Evolutionary conservation across 2,329 filamentous ascomycete species (phyloP), one percentile per base, ranked within the genome.

Genomic region (Ampelomyces quisqualis): DNA sequence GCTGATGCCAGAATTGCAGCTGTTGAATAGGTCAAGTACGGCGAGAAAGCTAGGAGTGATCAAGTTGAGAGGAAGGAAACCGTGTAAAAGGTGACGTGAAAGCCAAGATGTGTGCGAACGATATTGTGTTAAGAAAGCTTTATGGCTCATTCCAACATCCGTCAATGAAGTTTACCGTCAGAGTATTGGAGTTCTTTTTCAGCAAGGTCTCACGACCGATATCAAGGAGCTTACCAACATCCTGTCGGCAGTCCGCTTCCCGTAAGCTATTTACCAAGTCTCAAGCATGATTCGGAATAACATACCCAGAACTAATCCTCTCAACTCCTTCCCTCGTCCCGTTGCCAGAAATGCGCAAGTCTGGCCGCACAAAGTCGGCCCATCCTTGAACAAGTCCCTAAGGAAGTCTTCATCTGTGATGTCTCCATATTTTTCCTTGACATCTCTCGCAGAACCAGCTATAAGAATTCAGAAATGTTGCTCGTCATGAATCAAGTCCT

Each of bases 1-100:
- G 69, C 69, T 10, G 74, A 78, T 49, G 65, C 74, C 35, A 38
- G 64, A 49, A 60, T 65, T 62, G 51, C 49, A 18, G 41, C 50
- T 10, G 39, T 40, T 15, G 51, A 55, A 15, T 43, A 45, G 3
- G 34, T 31, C 1, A 40, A 47, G 22, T n/a, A 27, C 13, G 37
- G 22, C 2, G 31, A 45, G 7, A 40, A 44, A 27, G 39, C 41
- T 8, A 39, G 49, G 15, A 57, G 35, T 2, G 48, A 57, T 18
- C 38, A 56, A 35, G 37, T 60, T 8, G 53, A 62, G 43, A 60
- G 38, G 0, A 64, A 60, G 30, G 60, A 63, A 19, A 30, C 42
- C 6, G 58, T 60, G 3, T 63, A n/a, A n/a, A n/a, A n/a, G n/a
- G n/a, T n/a, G n/a, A n/a, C n/a, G n/a, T n/a, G n/a, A n/a, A n/a